Evolutionary conservation across 2,329 filamentous ascomycete species (phyloP).

Genomic region (Microsporum canis): DNA sequence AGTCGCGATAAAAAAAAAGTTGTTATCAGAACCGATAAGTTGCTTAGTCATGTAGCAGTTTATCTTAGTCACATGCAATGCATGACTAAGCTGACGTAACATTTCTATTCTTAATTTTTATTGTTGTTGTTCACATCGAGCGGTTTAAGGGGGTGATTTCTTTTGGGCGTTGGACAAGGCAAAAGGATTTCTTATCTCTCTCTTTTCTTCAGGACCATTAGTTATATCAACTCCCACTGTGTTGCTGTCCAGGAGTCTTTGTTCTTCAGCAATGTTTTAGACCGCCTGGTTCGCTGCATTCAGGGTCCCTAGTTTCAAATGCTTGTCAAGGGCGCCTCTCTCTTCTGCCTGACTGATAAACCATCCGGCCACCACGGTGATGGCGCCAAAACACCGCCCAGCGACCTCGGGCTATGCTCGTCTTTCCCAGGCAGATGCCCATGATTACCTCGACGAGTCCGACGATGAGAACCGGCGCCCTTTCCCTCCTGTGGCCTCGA

Average conservation of each 20-base stretch:
- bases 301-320: not conserved
- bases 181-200: not conserved
- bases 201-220: not conserved
- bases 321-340: not conserved
- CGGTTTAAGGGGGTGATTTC: not conserved
- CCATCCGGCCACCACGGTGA: not conserved
- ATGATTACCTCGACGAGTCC: slow-evolving; percentile 46
- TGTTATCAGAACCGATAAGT: slow-evolving; percentile 2
- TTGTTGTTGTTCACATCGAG: not conserved
- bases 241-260: not conserved
- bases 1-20: slow-evolving; percentile 1
- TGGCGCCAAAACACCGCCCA: slow-evolving; percentile 44
- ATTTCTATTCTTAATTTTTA: not conserved
- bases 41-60: not conserved
- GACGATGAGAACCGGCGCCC: slow-evolving; percentile 53
- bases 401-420: slow-evolving; percentile 75
- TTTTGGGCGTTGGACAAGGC: not conserved
- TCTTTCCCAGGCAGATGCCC: slow-evolving; percentile 62
- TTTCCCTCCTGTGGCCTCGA: slow-evolving; percentile 44
- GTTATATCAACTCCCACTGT: not conserved
- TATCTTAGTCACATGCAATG: not conserved
- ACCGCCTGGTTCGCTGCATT: not conserved
- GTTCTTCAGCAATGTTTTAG: not conserved
- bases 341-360: not conserved
- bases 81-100: not conserved